These are phyloP conservation scores for Macrocybe gigantea DNA, from an alignment of 768 basidiomycete species.

Conservation along the genomic window DNA sequence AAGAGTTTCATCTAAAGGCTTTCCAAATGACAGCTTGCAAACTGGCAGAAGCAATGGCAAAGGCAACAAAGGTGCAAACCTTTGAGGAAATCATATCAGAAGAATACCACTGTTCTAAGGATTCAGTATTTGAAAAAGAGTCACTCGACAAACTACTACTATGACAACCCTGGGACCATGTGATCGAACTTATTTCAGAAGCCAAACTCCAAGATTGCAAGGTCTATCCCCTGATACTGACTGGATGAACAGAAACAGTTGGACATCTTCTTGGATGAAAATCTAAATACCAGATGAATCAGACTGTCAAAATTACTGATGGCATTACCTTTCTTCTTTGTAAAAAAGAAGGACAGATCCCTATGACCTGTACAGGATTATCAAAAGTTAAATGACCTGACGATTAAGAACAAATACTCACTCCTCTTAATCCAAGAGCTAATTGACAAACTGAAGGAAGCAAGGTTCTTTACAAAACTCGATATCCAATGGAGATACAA, in stretches of 20 bases:
- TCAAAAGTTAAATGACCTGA: conserved; percentile 21
- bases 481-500: no score
- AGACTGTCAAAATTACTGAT: conserved; percentile 15
- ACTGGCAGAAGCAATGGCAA: background rate
- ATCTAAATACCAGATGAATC: conserved; percentile 16
- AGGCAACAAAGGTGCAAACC: conserved; percentile 3
- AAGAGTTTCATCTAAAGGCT: no score
- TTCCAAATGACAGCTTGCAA: background rate
- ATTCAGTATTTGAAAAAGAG: conserved; percentile 7
- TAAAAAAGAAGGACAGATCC: conserved; percentile 16
- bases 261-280: conserved; percentile 11
- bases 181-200: conserved; percentile 6
- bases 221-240: conserved; percentile 7
- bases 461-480: no score
- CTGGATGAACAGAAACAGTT: conserved; percentile 5
- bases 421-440: conserved; percentile 14
- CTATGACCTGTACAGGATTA: conserved; percentile 24
- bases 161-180: conserved; percentile 8
- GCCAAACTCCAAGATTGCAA: conserved; percentile 4
- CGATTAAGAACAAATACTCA: conserved; percentile 24
- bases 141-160: conserved; percentile 4
- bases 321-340: conserved; percentile 17
- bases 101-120: conserved; percentile 1
- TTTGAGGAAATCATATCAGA: background rate
- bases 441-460: no score